Conservation (phyloP, 441 rosid species). For the Pelargonium myrrhifolium region DNA sequence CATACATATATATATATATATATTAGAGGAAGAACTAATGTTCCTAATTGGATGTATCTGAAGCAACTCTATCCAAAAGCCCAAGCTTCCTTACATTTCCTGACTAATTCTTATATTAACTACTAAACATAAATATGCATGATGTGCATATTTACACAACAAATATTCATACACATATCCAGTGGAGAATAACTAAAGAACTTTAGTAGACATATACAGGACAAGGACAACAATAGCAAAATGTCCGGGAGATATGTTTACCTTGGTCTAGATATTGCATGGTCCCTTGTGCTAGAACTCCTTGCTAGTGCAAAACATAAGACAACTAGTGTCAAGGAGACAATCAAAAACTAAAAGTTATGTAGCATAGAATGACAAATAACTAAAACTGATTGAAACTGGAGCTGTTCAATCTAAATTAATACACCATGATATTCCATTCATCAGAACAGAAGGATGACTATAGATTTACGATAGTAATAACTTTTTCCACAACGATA, state of each 20-base stretch:
- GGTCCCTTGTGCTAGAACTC: slow-evolving; percentile 34
- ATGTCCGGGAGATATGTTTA: slow-evolving; percentile 20
- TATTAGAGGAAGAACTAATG: neutral
- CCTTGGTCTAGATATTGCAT: slow-evolving; percentile 44
- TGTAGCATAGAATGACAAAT: neutral
- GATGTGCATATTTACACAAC: neutral
- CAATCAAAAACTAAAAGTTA: slow-evolving; percentile 10
- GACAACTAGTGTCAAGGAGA: slow-evolving; percentile 15
- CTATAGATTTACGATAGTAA: neutral
- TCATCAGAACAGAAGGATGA: neutral
- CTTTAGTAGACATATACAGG: neutral
- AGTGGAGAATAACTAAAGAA: neutral
- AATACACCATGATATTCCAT: no score
- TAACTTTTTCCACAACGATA: neutral
- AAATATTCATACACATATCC: neutral
- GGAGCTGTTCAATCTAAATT: no score
- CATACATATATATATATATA: no score
- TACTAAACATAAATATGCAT: neutral
- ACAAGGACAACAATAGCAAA: neutral
- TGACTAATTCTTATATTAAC: neutral
- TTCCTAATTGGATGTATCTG: neutral
- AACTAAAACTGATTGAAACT: slow-evolving; percentile 10
- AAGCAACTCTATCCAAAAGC: neutral
- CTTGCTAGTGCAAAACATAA: slow-evolving; percentile 36
- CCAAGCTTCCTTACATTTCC: neutral